These are phyloP conservation scores for Aegilops tauschii DNA, from an alignment of 176 grass and related monocot genomes.

Conservation along the genomic window DNA sequence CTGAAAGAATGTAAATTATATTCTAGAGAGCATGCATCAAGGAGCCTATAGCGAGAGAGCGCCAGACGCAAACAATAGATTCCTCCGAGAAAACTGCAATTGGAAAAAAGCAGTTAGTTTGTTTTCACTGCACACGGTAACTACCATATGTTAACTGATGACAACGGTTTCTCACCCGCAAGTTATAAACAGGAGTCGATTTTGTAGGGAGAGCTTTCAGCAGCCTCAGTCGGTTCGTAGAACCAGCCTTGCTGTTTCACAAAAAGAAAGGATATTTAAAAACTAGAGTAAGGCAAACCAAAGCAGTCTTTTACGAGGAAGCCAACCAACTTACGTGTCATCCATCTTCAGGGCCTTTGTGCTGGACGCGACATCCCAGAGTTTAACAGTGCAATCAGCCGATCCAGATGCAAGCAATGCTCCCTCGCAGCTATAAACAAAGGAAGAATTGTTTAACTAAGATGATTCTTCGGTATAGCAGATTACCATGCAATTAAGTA, in stretches of 20 bases:
- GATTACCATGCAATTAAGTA: not conserved
- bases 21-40: conserved; percentile 16
- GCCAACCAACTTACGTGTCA: conserved; percentile 51
- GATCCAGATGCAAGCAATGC: conserved; percentile 94
- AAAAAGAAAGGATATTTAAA: not conserved
- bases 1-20: conserved; percentile 3
- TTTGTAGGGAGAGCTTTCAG: conserved; percentile 89
- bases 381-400: conserved; percentile 86
- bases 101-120: not conserved
- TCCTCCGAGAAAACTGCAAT: conserved; percentile 86
- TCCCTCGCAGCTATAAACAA: conserved; percentile 70
- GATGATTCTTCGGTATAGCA: not conserved
- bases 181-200: conserved; percentile 79
- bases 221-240: conserved; percentile 56
- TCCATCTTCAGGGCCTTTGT: conserved; percentile 75
- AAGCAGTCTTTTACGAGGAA: not conserved
- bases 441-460: not conserved
- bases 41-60: conserved; percentile 44
- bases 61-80: conserved; percentile 88
- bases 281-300: not conserved
- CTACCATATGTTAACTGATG: not conserved
- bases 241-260: conserved; percentile 60
- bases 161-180: conserved; percentile 50
- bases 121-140: not conserved
- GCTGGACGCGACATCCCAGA: conserved; percentile 89